Base-by-base conservation (phyloP, 1,284 basidiomycete species). In the Phylloporus sp. region DNA sequence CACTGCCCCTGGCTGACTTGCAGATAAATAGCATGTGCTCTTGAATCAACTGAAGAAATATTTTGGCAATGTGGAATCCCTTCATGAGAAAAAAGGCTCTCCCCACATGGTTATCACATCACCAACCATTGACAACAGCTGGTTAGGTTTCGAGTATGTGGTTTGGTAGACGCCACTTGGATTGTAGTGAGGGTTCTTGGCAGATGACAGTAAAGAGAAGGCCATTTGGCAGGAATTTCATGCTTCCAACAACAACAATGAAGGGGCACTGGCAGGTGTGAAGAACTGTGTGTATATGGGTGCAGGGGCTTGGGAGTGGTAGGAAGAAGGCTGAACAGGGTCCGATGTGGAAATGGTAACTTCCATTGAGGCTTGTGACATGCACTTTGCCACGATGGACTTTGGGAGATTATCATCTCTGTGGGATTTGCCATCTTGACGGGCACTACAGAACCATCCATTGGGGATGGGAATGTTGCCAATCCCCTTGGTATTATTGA, bases 381-480 rank as follows among this genome's bases (percentile, higher is more conserved):
- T 70, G 65, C 73, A 75, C 59, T 75, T 78, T 61, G 74, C 73
- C 26, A 77, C 68, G 57, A 77, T 74, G 37, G 76, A 75, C 66
- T 78, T 75, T 22, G 74, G 75, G 18, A 78, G 79, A 71, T 81
- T 80, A 62, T 88, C 86, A 37, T 85, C 84, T 62, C 86, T 82
- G 66, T 82, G 79, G 72, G 77, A 77, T 73, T 90, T 91, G 58
- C 82, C 84, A 58, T 89, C 84, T 58, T 91, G 84, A 53, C 74
- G 74, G 49, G 91, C 90, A 74, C 89, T 91, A 71, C 84, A 83
- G 78, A 92, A 93, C 82, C 86, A 86, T 20, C 89, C 89, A 56
- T 90, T 88, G 50, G 91, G 91, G 24, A 92, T 87, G 42, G 76
- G 73, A 28, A 86, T 76, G 73, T 89, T 85, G 39, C 88, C 88